Percentiles rank a stretch among this genome's conserved stretches.
phyloP scores from a whole-genome alignment of 768 basidiomycete species.

The Podaxis carcinomalis region DNA sequence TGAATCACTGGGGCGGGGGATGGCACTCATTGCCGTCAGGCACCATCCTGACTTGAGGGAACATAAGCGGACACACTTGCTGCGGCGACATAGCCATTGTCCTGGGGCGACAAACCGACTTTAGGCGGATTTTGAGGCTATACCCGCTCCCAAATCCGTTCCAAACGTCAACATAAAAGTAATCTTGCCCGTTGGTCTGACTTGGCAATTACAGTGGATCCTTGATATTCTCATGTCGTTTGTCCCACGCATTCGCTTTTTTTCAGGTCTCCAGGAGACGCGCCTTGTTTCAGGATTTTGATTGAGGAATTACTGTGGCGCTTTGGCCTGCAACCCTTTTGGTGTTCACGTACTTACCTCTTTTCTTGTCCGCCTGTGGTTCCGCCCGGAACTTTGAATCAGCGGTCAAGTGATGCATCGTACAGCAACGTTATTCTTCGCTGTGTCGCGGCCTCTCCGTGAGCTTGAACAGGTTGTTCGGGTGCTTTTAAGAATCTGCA shows the following conservation, averaged over 20 bases:
- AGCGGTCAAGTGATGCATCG: neutral
- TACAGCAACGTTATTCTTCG: neutral
- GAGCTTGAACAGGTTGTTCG: neutral
- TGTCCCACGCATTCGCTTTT: neutral
- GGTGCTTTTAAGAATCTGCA: neutral
- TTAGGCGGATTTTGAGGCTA: conserved; percentile 5
- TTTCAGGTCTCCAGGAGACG: neutral
- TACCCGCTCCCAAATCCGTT: neutral
- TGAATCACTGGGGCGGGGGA: neutral
- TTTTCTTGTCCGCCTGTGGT: neutral
- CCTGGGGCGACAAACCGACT: neutral
- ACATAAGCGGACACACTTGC: neutral
- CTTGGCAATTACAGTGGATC: neutral
- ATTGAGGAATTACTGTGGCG: neutral
- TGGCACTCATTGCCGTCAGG: neutral
- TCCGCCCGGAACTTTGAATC: neutral
- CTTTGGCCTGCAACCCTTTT: neutral
- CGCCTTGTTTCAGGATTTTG: conserved; percentile 5
- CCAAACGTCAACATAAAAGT: neutral
- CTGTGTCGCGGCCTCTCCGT: neutral
- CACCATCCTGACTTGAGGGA: neutral
- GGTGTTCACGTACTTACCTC: neutral
- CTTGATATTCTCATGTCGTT: conserved; percentile 4
- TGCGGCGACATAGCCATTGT: neutral
- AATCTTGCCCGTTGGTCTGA: neutral